Base-by-base conservation (phyloP, 345 rosid species). In the Nephelium lappaceum region DNA sequence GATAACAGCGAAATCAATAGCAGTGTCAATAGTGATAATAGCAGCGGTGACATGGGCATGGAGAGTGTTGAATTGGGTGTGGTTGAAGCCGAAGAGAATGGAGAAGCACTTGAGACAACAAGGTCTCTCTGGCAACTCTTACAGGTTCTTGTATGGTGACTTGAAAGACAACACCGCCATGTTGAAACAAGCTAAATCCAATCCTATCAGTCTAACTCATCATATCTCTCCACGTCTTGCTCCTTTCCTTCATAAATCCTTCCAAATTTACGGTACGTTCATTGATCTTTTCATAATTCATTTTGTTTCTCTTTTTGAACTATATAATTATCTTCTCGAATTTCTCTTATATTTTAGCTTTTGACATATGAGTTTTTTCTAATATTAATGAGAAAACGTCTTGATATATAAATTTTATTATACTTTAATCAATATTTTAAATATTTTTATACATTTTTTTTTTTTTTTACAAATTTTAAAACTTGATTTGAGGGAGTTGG, bases 71-170 rank as follows among this genome's bases (percentile, higher is more conserved):
- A 27, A 82, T 42, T 81, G 87, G 89, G 80, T 88, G 2, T 88
- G 89, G 91, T 77, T 91, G 63, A 81, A 67, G 76, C 95, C 91
- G 0, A 86, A 65, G 84, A 84, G 47, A 27, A 0, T 27, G 2
- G 93, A 88, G 85, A 85, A 71, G 69, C 61, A 11, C 62, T 70
- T 91, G 51, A 86, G 79, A 82, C 64, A 76, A 65, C 90, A 86
- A 53, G 93, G 92, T 42, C 81, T 91, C 47, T 14, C 38, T 9
- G 92, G 89, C 77, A 85, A 84, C 27, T 81, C 87, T 4, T 88
- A 86, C 72, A 71, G 81, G 55, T 75, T 83, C 60, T 39, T 82
- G 11, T 71, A 71, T 57, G 92, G 91, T 71, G 93, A 91, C 81
- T 27, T 75, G 21, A 83, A 77, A 80, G 84, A 78, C 60, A 78